Evolutionary conservation across 2,329 filamentous ascomycete species (phyloP).

Genomic region (Nemania sp.): DNA sequence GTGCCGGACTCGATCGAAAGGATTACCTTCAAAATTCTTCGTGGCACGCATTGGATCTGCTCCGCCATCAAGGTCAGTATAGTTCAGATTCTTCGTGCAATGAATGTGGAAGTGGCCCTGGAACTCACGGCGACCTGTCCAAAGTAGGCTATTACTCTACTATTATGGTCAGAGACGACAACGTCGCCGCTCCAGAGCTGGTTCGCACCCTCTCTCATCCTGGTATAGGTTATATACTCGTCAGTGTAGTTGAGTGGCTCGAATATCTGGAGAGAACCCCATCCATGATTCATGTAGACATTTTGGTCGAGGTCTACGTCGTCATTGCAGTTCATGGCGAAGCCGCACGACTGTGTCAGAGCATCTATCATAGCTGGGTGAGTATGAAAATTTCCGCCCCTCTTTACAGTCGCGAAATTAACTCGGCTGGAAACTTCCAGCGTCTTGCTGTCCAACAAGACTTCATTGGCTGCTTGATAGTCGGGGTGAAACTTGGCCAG

Average conservation of each 20-base stretch:
- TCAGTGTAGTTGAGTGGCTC: not conserved
- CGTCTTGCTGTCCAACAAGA: conserved; percentile 6
- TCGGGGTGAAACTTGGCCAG: too few species aligned
- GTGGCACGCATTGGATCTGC: too few species aligned
- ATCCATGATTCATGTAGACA: conserved; percentile 14
- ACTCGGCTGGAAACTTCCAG: conserved; percentile 9
- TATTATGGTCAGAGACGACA: not conserved
- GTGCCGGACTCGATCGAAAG: too few species aligned
- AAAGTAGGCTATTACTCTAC: conserved; percentile 9
- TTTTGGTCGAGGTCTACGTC: not conserved
- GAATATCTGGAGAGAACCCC: not conserved
- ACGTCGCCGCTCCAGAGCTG: not conserved
- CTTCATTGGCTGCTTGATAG: too few species aligned
- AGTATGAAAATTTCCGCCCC: not conserved
- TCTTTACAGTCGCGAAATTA: not conserved
- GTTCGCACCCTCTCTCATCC: conserved; percentile 5
- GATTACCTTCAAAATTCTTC: too few species aligned
- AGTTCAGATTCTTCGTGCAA: too few species aligned
- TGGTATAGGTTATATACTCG: conserved; percentile 11
- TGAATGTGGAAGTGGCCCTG: too few species aligned
- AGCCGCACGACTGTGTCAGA: conserved; percentile 6
- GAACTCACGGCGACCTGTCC: not conserved
- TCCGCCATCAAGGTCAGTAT: too few species aligned
- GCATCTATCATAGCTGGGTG: conserved; percentile 6
- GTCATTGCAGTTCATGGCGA: conserved; percentile 13